Evolutionary conservation across 1,284 basidiomycete species (phyloP), one percentile per base, ranked within the genome.

Genomic region (Coniferiporia sulphurascens): DNA sequence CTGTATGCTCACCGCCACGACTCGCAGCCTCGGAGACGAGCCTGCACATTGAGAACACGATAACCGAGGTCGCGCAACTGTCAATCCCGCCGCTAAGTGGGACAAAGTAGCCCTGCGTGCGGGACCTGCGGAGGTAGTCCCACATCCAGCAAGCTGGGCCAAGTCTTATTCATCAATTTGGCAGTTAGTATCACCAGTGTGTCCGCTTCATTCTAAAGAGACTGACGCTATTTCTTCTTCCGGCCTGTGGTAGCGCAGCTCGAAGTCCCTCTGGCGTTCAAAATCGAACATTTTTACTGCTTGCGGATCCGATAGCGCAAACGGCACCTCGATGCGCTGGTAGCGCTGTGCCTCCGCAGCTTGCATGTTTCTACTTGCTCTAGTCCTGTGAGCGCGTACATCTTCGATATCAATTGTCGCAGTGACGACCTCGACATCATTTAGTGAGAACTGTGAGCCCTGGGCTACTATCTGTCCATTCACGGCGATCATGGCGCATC

Each of bases 61-160:
- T 98, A 44, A 91, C 86, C 0, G 96, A 90, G 0, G 97, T 98
- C 1, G 97, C 94, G 68, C 96, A 99, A 67, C 91, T 94, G 71
- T 99, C 96, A 62, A 99, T 95, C 10, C 96, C 97, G n/a, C 97
- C 96, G 57, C 93, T 96, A 5, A 99, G 81, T 1, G 97, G 97
- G 27, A 99, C 76, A 70, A 99, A 98, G 76, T 95, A 99, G 1
- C 97, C 96, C 67, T 96, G 93, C 0, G 91, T 94, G 4, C 93
- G 81, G 12, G 96, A 98, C 43, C 96, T 86, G 27, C 96, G 83
- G 44, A 99, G 82, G 69, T 99, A 99, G 73, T 99, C 97, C 97
- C 96, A 99, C 7, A 99, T 80, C 96, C 96, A 99, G 71, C 96
- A 99, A 3, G 96, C 97, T 1, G 96, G 96, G 4, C 96, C 97